These are phyloP conservation scores for Capronia americana DNA, from an alignment of 2,329 filamentous ascomycete genomes.

Conservation along the genomic window DNA sequence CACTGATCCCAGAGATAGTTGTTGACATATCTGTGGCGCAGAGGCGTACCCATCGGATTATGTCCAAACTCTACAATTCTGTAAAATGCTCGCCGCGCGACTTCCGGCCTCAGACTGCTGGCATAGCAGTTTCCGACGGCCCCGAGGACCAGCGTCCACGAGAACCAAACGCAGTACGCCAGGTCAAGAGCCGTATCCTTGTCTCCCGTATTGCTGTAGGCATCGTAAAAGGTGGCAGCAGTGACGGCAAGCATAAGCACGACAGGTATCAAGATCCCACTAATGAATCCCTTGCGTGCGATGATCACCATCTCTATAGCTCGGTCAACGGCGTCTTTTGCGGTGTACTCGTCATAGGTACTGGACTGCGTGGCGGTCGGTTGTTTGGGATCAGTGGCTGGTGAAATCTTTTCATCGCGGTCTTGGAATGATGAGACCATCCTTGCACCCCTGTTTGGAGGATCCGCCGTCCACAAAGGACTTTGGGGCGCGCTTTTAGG, in stretches of 20 bases:
- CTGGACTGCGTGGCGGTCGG: background rate
- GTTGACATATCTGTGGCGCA: conserved; percentile 13
- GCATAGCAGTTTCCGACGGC: conserved; percentile 14
- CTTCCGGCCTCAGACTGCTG: conserved; percentile 1
- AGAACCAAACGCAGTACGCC: conserved; percentile 11
- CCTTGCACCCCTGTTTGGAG: no score
- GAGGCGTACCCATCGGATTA: background rate
- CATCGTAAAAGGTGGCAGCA: conserved; percentile 10
- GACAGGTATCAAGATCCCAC: conserved; percentile 7
- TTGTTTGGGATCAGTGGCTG: no score
- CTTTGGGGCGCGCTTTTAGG: no score
- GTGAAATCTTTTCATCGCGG: no score
- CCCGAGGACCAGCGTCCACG: conserved; percentile 5
- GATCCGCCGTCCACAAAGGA: no score
- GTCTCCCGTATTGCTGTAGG: conserved; percentile 6
- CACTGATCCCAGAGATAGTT: conserved; percentile 1
- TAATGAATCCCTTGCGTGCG: conserved; percentile 9
- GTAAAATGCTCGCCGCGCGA: background rate
- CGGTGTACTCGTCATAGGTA: background rate
- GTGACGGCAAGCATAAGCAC: conserved; percentile 11
- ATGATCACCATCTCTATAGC: conserved; percentile 1
- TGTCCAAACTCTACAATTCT: background rate
- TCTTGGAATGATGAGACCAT: no score
- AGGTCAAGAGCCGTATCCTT: conserved; percentile 1
- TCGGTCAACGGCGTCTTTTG: background rate